Evolutionary conservation across 2,329 filamentous ascomycete species (phyloP), one percentile per base, ranked within the genome.

Genomic region (Pseudodiploospora longispora): DNA sequence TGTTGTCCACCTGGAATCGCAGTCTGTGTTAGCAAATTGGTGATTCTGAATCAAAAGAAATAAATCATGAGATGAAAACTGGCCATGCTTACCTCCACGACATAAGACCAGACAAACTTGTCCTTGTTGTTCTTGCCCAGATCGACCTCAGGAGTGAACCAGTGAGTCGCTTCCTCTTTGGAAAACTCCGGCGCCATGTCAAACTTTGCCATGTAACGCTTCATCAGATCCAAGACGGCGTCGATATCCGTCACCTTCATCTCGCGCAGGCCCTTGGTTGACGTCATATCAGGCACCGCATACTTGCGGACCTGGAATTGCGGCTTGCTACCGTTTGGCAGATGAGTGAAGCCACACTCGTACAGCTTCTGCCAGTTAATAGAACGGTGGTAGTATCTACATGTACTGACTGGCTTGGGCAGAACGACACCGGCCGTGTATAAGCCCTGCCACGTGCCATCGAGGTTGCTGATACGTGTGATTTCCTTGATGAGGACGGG

Each of bases 401-500:
- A 95, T 8, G 89, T 95, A 65, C 86, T 90, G 50, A 98, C 80
- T 4, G 93, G 93, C 33, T 84, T 95, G 29, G 93, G 93, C 2
- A 98, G 76, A 34, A 98, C 82, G 19, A 91, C 83, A 34, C 93
- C 93, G 29, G 84, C 93, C 1, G 93, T 98, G 70, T 96, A 97
- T 47, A 98, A 87, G 40, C 91, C 93, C 67, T 98, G 93, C 76
- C 85, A 97, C 52, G 94, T 84, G 45, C 83, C 86, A 51, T 85
- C 75, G 39, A 89, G 68, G 65, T 97, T 94, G 72, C 88, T 95
- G 51, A 89, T 79, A 39, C 93, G 84, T 5, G 93, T 98, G 56
- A 98, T 88, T 64, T 98, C 93, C 66, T 96, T 96, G 72, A 98
- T 98, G 42, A 98, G 79, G 2, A 97, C 85, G 0, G 93, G 93